phyloP scores from a whole-genome alignment of 257 asterid genomes.

The Solanum bulbocastanum region DNA sequence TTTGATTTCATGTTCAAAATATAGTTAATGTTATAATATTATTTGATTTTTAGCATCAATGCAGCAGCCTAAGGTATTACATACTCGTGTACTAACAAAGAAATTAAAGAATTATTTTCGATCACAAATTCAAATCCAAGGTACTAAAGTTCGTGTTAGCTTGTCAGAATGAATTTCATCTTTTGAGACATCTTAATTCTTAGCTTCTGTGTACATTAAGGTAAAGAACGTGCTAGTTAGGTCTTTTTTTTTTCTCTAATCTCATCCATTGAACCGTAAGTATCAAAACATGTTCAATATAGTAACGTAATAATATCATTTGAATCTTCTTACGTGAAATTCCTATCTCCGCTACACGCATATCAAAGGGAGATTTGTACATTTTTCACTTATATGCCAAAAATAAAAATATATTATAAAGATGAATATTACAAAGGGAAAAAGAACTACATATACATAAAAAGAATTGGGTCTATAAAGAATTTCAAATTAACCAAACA shows the following conservation, averaged over 20 bases:
- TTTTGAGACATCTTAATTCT: not conserved
- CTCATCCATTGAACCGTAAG: not conserved
- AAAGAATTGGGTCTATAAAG: not conserved
- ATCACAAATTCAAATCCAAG: not conserved
- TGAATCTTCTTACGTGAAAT: not conserved
- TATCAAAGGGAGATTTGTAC: not conserved
- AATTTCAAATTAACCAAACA: constrained; percentile 20
- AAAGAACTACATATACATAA: not conserved
- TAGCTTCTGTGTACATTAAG: no score
- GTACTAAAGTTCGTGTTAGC: not conserved
- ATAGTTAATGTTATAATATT: no score
- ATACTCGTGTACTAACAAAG: not conserved
- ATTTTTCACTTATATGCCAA: not conserved
- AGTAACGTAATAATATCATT: not conserved
- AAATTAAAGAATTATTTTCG: no score
- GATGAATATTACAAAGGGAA: not conserved
- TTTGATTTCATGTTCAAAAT: not conserved
- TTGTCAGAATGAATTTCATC: not conserved
- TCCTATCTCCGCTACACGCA: not conserved
- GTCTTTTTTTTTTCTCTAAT: not conserved
- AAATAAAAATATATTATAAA: not conserved
- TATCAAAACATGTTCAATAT: not conserved
- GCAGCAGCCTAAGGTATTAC: not conserved
- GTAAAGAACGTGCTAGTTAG: not conserved
- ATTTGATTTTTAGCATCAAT: not conserved